Base-by-base conservation (phyloP, 495 filamentous ascomycete species). In the Physcia stellaris region DNA sequence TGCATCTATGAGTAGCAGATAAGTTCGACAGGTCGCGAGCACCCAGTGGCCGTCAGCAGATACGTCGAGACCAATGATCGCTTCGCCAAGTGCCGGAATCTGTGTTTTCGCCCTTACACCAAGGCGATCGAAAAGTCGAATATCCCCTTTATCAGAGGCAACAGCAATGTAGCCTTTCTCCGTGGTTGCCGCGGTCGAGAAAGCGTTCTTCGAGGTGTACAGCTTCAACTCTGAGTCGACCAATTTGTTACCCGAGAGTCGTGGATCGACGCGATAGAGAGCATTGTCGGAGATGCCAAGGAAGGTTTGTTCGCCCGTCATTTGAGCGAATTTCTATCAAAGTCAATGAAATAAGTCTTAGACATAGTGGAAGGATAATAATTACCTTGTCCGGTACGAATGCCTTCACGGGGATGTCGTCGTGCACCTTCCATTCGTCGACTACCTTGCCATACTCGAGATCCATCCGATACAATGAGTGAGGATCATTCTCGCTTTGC, bases 401-500 rank as follows among this genome's bases (percentile, higher is more conserved):
- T 4, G 77, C 85, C 15, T 80, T 75, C 36, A 98, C 85, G 1
- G 80, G 73, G 40, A 98, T 95, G 60, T 98, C 85, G 40, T 98
- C 87, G 50, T 98, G 88, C n/a, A 98, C 72, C 48, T 93, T 95
- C 90, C 90, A 98, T 58, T 98, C 92, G 53, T 98, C 92, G 2
- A 96, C 85, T n/a, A 98, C 83, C 64, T 94, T 96, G 39, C 90
- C 90, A 51, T 90, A 92, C 51, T 96, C 92, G 42, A 98, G 64
- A 64, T 98, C 90, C 90, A 98, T 95, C 19, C 83, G 83, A 52
- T 86, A 98, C n/a, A 98, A 66, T 20, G 78, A 84, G 60, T 98
- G 86, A 4, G 92, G 86, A 43, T 95, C 75, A 24, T 75, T 64
- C 21, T 66, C 67, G 47, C 88, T 84, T 53, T 98, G 92, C 29